These are phyloP conservation scores for Yamadazyma tumulicola DNA, from an alignment of 805 yeast genomes.

Conservation along the genomic window DNA sequence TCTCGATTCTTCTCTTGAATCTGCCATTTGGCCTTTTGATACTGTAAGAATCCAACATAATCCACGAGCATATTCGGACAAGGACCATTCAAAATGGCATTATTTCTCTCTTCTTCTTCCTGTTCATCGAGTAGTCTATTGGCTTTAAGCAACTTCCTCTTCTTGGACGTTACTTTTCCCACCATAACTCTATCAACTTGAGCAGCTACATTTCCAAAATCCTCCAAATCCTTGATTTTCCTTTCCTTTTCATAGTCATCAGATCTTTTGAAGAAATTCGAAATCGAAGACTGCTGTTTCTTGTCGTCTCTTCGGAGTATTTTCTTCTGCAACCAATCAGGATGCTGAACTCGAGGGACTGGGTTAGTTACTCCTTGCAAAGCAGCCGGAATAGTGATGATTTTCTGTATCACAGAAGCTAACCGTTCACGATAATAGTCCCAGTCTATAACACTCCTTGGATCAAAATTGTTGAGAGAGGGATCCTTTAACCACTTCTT, in stretches of 20 bases:
- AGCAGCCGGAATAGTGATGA: slow-evolving; percentile 96
- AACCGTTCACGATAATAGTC: slow-evolving; percentile 84
- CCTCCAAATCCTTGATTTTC: slow-evolving; percentile 68
- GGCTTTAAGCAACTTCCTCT: slow-evolving; percentile 31
- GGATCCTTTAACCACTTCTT: slow-evolving; percentile 87
- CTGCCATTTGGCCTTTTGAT: slow-evolving; percentile 87
- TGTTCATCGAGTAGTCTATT: slow-evolving; percentile 19
- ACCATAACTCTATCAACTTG: slow-evolving; percentile 31
- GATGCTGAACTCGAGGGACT: slow-evolving; percentile 90
- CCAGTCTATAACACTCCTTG: slow-evolving; percentile 91
- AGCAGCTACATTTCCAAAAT: slow-evolving; percentile 43
- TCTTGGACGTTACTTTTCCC: slow-evolving; percentile 46
- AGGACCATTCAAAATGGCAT: slow-evolving; percentile 44
- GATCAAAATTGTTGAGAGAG: slow-evolving; percentile 75
- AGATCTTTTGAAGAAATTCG: slow-evolving; percentile 51
- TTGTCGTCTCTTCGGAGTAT: slow-evolving; percentile 61
- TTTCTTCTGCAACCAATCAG: slow-evolving; percentile 80
- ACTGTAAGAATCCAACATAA: slow-evolving; percentile 62
- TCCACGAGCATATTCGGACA: slow-evolving; percentile 69
- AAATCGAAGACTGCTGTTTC: slow-evolving; percentile 66
- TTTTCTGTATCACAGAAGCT: slow-evolving; percentile 90
- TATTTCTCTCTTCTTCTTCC: slow-evolving; percentile 48
- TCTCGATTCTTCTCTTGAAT: slow-evolving; percentile 67
- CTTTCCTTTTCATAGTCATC: slow-evolving; percentile 28
- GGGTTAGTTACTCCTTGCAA: slow-evolving; percentile 85